Base-by-base conservation (phyloP, 208 protist species). In the Strigomonas galati region DNA sequence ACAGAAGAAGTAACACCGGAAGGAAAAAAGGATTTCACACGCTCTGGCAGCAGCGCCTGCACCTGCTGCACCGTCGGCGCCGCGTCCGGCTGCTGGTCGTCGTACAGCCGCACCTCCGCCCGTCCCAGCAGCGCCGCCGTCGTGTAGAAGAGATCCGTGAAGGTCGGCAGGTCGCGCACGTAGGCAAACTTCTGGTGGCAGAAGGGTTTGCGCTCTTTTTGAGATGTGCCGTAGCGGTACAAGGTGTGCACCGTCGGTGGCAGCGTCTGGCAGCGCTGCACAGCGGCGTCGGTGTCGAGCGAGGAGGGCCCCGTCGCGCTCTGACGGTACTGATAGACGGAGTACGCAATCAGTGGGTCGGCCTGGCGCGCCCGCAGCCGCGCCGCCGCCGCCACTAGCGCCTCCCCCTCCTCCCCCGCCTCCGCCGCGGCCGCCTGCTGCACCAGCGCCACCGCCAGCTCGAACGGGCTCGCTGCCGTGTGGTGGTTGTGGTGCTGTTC, bases 381-480 rank as follows among this genome's bases (percentile, higher is more conserved):
- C 19, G 24, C 30, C 15, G 40, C 23, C 17, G 31, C 56, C 31
- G 1, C 19, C 56, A 46, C 31, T 31, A 62, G 32, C 14, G 2
- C 31, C 17, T 26, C 30, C 10, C 19, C 56, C 51, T 60, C 12
- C 32, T 19, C n/a, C 17, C 49, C 23, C 37, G 55, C 24, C 48
- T 15, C 43, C 2, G 52, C 21, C 28, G n/a, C 26, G 27, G 23
- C 58, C 35, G 64, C 7, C 26, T 65, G 64, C 52, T 65, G 67
- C 26, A 10, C 21, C 32, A 65, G 31, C n/a, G 59, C 59, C 17
- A 53, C 52, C 40, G 52, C 62, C 26, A 57, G 26, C 28, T 59
- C 30, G 7, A 49, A 49, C 37, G 2, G 19, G 21, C 28, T 60
- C 2, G 43, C 52, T 32, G 52, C 32, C 23, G 52, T 32, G 21